A percentile compares a stretch with the other conserved stretches of the same genome.
phyloP scores from a whole-genome alignment of 768 basidiomycete species.

The Kwoniella pini region DNA sequence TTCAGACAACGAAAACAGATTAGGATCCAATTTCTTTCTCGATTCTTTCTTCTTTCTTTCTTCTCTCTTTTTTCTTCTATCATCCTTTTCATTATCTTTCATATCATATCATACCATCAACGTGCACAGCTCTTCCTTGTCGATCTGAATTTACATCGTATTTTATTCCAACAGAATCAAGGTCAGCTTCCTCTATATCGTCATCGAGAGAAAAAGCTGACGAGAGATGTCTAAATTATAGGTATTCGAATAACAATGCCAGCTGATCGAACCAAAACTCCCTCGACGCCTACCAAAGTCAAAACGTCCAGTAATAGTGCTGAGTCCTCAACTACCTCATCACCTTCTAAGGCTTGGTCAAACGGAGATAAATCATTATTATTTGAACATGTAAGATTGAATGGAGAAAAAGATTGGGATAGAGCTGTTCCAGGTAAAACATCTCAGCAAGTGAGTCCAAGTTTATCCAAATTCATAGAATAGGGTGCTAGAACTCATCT shows the following conservation, averaged over 20 bases:
- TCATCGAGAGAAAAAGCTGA: neutral
- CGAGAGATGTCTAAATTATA: neutral
- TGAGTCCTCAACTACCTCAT: neutral
- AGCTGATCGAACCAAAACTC: neutral
- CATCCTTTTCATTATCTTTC: neutral
- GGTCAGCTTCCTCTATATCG: neutral
- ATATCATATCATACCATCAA: too few species aligned
- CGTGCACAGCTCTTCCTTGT: too few species aligned
- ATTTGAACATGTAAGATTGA: slow-evolving; percentile 24
- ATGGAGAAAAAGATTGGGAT: slow-evolving; percentile 27
- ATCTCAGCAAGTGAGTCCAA: slow-evolving; percentile 14
- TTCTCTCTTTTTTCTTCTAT: neutral
- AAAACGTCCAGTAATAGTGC: neutral
- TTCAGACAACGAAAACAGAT: too few species aligned
- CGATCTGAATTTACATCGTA: too few species aligned
- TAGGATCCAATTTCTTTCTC: too few species aligned
- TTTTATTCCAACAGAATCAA: too few species aligned
- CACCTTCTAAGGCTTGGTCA: slow-evolving; percentile 13
- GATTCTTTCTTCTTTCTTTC: too few species aligned
- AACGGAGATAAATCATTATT: slow-evolving; percentile 16
- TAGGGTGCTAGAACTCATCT: neutral
- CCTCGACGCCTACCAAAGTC: neutral
- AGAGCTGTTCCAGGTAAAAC: slow-evolving; percentile 32
- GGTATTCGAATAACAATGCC: neutral
- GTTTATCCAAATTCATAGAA: neutral